These are phyloP conservation scores for Chrysoporthe puriensis DNA, from an alignment of 2,329 filamentous ascomycete genomes.

Conservation along the genomic window DNA sequence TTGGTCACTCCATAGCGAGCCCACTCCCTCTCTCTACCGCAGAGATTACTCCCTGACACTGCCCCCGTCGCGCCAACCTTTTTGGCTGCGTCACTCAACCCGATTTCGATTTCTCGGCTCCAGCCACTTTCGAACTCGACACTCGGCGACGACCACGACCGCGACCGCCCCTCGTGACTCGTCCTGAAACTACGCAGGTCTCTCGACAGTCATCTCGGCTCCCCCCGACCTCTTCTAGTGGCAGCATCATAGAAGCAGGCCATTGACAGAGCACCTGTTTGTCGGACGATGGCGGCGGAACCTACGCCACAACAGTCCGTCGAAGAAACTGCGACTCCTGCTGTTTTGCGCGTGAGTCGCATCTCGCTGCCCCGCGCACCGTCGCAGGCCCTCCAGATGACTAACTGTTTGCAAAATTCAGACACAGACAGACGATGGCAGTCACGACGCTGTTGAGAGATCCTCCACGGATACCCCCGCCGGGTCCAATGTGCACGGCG, in stretches of 20 bases:
- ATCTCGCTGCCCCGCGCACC: constrained; percentile 11
- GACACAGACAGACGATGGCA: constrained; percentile 28
- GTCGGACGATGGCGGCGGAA: constrained; percentile 68
- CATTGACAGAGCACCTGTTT: constrained; percentile 27
- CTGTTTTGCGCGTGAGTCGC: constrained; percentile 49
- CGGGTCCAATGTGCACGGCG: constrained; percentile 53
- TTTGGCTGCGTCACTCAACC: constrained; percentile 26
- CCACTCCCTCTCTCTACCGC: neutral
- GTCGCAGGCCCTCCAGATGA: constrained; percentile 41
- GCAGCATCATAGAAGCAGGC: constrained; percentile 25
- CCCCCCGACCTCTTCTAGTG: constrained; percentile 17
- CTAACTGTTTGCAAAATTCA: constrained; percentile 52
- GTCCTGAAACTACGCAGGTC: constrained; percentile 9
- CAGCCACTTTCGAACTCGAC: constrained; percentile 16
- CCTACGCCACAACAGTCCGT: constrained; percentile 56
- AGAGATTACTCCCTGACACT: constrained; percentile 11
- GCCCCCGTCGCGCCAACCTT: constrained; percentile 20
- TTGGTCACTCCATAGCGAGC: constrained; percentile 16
- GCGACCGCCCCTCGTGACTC: neutral
- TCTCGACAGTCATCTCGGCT: constrained; percentile 8
- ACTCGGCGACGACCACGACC: neutral
- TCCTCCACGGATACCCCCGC: constrained; percentile 18
- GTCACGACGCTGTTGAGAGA: constrained; percentile 21
- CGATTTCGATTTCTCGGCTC: constrained; percentile 25
- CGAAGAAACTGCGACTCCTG: constrained; percentile 56